Percentiles rank a stretch among this genome's conserved stretches.
Evolutionary conservation across 2,329 filamentous ascomycete genomes (phyloP).

Genomic region (Fusarium lateritium): DNA sequence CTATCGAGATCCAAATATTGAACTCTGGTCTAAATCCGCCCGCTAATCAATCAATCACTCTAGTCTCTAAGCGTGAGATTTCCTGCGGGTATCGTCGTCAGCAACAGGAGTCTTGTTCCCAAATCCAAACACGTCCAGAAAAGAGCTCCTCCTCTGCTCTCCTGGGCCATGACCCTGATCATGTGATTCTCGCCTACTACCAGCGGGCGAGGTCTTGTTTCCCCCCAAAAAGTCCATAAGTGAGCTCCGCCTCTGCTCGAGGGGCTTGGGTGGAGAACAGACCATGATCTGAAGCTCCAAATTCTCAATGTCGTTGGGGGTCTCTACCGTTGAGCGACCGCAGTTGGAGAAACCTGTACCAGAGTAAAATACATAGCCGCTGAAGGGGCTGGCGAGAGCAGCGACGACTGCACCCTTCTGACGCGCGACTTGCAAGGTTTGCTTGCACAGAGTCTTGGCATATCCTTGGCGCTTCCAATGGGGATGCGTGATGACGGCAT

Average conservation of each 20-base stretch:
- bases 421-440: constrained; percentile 31
- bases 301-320: constrained; percentile 34
- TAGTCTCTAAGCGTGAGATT: constrained; percentile 28
- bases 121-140: constrained; percentile 38
- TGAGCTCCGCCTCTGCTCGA: constrained; percentile 37
- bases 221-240: constrained; percentile 35
- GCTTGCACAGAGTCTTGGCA: constrained; percentile 41
- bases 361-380: constrained; percentile 42
- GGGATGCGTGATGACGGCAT: constrained; percentile 45
- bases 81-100: constrained; percentile 29
- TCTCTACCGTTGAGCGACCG: constrained; percentile 39
- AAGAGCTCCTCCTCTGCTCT: constrained; percentile 34
- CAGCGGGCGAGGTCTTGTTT: constrained; percentile 24
- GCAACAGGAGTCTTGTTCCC: constrained; percentile 20
- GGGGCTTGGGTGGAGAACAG: constrained; percentile 23
- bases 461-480: constrained; percentile 41
- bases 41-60: no score
- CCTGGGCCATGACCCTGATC: constrained; percentile 17
- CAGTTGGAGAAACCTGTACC: constrained; percentile 42
- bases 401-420: constrained; percentile 35
- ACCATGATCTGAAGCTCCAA: constrained; percentile 43
- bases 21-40: background rate
- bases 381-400: constrained; percentile 38
- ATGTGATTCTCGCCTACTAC: constrained; percentile 25
- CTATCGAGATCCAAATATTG: constrained; percentile 11